These are phyloP conservation scores for Ottelia alismoides DNA, from an alignment of 106 monocot species.

Conservation along the genomic window DNA sequence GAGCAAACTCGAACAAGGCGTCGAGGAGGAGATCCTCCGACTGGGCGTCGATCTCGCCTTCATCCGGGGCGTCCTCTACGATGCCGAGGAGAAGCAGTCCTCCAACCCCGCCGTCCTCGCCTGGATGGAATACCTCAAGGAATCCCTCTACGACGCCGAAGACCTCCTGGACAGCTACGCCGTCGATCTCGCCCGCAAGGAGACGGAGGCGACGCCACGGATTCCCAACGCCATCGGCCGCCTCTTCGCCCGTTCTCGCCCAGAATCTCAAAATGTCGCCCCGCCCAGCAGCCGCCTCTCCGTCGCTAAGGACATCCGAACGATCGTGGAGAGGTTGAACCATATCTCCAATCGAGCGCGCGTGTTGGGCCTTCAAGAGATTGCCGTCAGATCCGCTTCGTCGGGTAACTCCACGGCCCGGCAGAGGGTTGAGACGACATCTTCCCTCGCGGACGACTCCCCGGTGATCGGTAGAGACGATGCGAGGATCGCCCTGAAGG, in stretches of 20 bases:
- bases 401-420: too few species aligned
- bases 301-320: not conserved
- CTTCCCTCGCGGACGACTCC: not conserved
- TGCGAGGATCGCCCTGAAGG: not conserved
- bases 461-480: conserved; percentile 2
- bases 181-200: not conserved
- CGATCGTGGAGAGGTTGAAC: not conserved
- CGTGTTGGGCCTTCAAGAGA: not conserved
- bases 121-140: conserved; percentile 22
- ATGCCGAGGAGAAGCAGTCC: conserved; percentile 26
- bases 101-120: conserved; percentile 1
- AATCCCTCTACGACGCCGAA: conserved; percentile 17
- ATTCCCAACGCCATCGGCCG: too few species aligned
- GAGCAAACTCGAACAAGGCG: too few species aligned
- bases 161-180: conserved; percentile 17
- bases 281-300: not conserved
- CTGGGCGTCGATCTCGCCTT: not conserved
- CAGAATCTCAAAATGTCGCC: too few species aligned
- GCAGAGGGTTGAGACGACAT: not conserved
- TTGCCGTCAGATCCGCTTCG: not conserved
- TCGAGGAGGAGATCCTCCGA: conserved; percentile 15
- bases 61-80: conserved; percentile 16
- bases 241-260: too few species aligned
- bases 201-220: too few species aligned
- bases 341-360: not conserved